Base-by-base conservation (phyloP, 257 asterid species). In the Solanum neorickii region DNA sequence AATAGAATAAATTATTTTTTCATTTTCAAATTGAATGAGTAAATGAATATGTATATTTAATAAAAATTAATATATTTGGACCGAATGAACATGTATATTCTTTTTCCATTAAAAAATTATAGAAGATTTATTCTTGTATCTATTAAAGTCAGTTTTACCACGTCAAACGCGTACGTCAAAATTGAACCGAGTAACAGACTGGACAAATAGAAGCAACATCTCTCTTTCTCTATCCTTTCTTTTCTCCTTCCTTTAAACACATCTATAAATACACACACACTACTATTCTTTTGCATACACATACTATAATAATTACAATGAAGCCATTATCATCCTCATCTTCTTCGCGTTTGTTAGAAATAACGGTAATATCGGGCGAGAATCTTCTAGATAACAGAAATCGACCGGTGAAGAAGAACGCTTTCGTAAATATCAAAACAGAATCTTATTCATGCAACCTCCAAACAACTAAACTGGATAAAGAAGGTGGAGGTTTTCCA, bases 331-430 rank as follows among this genome's bases (percentile, higher is more conserved):
- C 46, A 8, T 3, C 4, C 1, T 82, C 87, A 1, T 60, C 47
- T 1, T 7, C 88, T 13, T 76, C 92, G 12, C 86, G 89, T 68
- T 52, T 68, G 21, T 86, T 96, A 37, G 98, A 96, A 86, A 84
- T 96, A 25, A 93, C 94, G 9, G 95, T 96, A 20, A 92, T 95
- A 14, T 96, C 98, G 1, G 95, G 93, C 7, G 99, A 96, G 85
- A 93, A 89, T 73, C 86, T 95, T 20, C 82, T 87, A 13, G 15
- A 88, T 4, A 92, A 47, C 86, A 83, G 83, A 56, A 88, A 60
- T 15, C 89, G 52, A 4, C 88, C 90, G 87, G 88, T 86, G 52
- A 94, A 90, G 94, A 93, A 91, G 25, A 88, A 91, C 86, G 83
- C 91, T 0, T 94, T 83, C 68, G 93, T 95, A n/a, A 88, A 87